Conservation (phyloP, 1,284 basidiomycete species). For the Sporisorium scitamineum region DNA sequence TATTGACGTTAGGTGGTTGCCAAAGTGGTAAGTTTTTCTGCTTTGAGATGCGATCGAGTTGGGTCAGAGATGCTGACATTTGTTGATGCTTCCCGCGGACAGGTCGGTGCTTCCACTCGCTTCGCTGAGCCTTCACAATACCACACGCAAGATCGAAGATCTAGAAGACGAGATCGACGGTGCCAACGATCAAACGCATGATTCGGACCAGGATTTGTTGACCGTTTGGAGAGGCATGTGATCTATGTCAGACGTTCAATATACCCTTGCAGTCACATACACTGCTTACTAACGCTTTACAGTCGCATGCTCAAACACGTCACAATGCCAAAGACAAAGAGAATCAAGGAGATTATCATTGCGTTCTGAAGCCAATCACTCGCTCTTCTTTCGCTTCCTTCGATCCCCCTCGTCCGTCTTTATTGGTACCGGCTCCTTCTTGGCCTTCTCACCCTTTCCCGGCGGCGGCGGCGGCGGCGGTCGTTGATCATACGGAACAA, state of each 20-base stretch:
- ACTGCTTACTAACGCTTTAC: background rate
- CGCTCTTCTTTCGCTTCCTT: constrained; percentile 55
- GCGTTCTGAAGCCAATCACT: constrained; percentile 10
- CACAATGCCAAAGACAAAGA: too few relatives aligned
- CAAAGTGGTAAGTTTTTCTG: constrained; percentile 30
- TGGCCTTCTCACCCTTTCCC: constrained; percentile 34
- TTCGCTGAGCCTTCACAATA: constrained; percentile 24
- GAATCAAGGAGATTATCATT: background rate
- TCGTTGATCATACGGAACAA: constrained; percentile 56
- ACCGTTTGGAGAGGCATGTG: constrained; percentile 50
- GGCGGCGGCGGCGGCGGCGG: constrained; percentile 17
- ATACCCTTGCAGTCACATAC: background rate
- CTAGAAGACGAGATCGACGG: constrained; percentile 23
- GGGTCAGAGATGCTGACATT: background rate
- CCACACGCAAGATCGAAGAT: constrained; percentile 10
- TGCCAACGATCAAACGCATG: background rate
- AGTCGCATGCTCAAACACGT: background rate
- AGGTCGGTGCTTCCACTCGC: constrained; percentile 33
- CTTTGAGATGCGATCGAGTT: too few relatives aligned
- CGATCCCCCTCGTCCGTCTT: constrained; percentile 10
- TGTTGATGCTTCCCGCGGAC: too few relatives aligned
- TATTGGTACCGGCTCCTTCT: constrained; percentile 24
- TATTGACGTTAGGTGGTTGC: constrained; percentile 37
- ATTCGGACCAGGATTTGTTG: constrained; percentile 1
- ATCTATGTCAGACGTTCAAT: background rate